Conservation (phyloP, 2,329 filamentous ascomycete species). For the Massarina eburnea region DNA sequence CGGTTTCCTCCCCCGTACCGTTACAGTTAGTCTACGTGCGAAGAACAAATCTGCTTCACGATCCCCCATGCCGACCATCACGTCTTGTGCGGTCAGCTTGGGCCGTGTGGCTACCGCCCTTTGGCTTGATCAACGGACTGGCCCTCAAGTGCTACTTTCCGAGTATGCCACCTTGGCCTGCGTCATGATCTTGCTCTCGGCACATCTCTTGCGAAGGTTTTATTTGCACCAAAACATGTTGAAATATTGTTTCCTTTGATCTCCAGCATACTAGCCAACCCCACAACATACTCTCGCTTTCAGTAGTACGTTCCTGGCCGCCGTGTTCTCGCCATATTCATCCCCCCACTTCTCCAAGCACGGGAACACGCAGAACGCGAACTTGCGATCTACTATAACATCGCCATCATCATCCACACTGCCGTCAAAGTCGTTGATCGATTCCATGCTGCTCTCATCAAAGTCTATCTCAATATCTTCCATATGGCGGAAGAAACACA, state of each 20-base stretch:
- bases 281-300: constrained; percentile 36
- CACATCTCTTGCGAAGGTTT: constrained; percentile 17
- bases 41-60: constrained; percentile 58
- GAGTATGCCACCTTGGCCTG: constrained; percentile 22
- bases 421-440: constrained; percentile 29
- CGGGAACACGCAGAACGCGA: constrained; percentile 38
- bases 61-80: constrained; percentile 27
- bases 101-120: constrained; percentile 32
- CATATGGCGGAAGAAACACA: constrained; percentile 24
- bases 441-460: constrained; percentile 32
- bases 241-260: neutral
- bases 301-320: constrained; percentile 30
- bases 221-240: neutral
- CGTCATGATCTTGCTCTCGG: constrained; percentile 24
- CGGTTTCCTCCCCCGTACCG: constrained; percentile 67
- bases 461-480: constrained; percentile 11
- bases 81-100: constrained; percentile 39
- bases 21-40: constrained; percentile 93
- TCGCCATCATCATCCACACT: constrained; percentile 26
- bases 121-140: constrained; percentile 21
- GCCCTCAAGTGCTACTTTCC: constrained; percentile 17
- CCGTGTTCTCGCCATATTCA: constrained; percentile 27
- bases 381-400: constrained; percentile 12
- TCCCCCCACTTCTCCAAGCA: constrained; percentile 34
- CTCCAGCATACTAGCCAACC: constrained; percentile 6